These are phyloP conservation scores for Chlorella sp. DNA, from an alignment of 139 green algal species.

Conservation along the genomic window DNA sequence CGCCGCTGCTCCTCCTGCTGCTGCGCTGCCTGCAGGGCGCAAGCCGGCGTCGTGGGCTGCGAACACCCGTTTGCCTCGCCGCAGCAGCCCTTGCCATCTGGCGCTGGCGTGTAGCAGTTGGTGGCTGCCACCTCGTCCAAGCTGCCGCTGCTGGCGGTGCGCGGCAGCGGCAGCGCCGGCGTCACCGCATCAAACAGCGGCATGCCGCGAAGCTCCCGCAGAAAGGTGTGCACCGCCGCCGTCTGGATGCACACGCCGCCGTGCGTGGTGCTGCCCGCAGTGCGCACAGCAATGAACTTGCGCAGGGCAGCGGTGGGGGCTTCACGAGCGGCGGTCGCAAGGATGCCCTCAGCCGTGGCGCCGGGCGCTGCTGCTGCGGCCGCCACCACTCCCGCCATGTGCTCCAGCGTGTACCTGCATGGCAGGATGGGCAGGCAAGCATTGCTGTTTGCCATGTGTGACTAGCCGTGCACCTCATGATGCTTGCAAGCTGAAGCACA, in stretches of 20 bases:
- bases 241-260: conserved; percentile 43
- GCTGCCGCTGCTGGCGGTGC: neutral
- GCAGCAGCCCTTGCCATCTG: neutral
- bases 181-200: conserved; percentile 34
- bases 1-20: neutral
- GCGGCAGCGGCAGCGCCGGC: conserved; percentile 6
- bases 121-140: neutral
- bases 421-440: no score
- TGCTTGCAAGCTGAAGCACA: no score
- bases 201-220: conserved; percentile 49
- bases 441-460: no score
- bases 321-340: neutral
- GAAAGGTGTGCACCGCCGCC: conserved; percentile 54
- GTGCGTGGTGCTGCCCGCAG: conserved; percentile 19
- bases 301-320: conserved; percentile 12
- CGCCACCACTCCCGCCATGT: neutral
- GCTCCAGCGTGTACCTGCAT: conserved; percentile 8
- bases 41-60: neutral
- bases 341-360: neutral
- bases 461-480: no score
- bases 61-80: neutral
- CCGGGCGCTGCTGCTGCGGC: neutral
- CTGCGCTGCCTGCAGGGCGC: neutral
- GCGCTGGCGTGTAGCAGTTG: conserved; percentile 13
- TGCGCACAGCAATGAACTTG: conserved; percentile 47